phyloP scores from a whole-genome alignment of 139 green algal genomes.

The Volvox africanus region DNA sequence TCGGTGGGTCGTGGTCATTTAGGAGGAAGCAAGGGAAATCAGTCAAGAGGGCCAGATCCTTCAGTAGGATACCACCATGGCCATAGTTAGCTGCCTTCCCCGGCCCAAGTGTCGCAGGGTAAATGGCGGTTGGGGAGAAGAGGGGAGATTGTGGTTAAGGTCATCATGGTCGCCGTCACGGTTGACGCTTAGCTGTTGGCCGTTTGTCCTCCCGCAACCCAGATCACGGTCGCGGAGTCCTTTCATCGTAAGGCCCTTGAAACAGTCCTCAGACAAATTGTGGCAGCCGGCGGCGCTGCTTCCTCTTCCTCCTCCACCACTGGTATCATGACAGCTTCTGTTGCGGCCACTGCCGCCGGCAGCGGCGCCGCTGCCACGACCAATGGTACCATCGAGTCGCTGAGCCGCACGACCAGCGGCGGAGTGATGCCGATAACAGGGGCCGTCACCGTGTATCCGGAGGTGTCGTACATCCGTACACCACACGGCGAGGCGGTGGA shows the following conservation, averaged over 20 bases:
- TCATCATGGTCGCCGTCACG: too few species aligned
- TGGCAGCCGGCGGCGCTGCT: not conserved
- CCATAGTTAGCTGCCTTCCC: too few species aligned
- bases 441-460: constrained; percentile 22
- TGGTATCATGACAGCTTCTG: not conserved
- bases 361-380: not conserved
- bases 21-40: too few species aligned
- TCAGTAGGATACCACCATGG: too few species aligned
- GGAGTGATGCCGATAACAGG: not conserved
- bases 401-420: not conserved
- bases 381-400: not conserved
- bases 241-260: constrained; percentile 46
- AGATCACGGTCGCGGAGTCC: constrained; percentile 37
- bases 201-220: not conserved
- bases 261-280: not conserved
- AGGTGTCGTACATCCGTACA: constrained; percentile 42
- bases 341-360: not conserved
- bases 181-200: not conserved
- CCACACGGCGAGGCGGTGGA: constrained; percentile 25
- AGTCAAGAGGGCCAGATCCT: too few species aligned
- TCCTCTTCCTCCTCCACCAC: not conserved
- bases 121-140: too few species aligned
- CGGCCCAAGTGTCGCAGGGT: too few species aligned
- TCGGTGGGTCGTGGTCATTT: too few species aligned
- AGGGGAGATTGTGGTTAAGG: too few species aligned